phyloP scores from a whole-genome alignment of 805 yeast species.

The Teunomyces lycoperdinae region DNA sequence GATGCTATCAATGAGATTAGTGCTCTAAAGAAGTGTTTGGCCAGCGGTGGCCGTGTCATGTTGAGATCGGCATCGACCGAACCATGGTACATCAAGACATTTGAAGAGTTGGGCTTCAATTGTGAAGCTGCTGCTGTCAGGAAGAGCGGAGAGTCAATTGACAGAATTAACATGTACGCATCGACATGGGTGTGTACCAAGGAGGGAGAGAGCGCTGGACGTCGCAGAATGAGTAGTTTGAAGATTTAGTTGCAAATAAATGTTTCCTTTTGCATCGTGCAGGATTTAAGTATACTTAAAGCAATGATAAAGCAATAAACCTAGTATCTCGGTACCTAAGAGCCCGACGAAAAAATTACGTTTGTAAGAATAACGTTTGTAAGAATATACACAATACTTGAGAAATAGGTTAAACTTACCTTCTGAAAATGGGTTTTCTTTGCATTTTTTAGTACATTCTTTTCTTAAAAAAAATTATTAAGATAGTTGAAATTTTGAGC shows the following conservation, averaged over 20 bases:
- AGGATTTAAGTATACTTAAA: neutral
- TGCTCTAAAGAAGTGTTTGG: slow-evolving; percentile 60
- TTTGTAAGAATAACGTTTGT: too few species aligned
- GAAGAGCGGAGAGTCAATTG: slow-evolving; percentile 61
- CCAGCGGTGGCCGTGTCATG: slow-evolving; percentile 69
- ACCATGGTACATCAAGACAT: slow-evolving; percentile 77
- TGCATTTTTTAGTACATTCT: neutral
- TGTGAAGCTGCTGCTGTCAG: slow-evolving; percentile 73
- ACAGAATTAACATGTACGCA: slow-evolving; percentile 84
- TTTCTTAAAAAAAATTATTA: neutral
- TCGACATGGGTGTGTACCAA: slow-evolving; percentile 84
- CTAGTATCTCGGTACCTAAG: too few species aligned
- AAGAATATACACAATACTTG: too few species aligned
- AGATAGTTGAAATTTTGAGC: neutral
- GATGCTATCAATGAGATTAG: slow-evolving; percentile 67
- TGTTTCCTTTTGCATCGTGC: neutral
- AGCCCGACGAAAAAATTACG: too few species aligned
- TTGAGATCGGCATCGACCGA: slow-evolving; percentile 68
- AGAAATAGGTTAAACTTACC: too few species aligned
- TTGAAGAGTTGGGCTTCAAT: slow-evolving; percentile 63
- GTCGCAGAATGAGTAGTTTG: slow-evolving; percentile 51
- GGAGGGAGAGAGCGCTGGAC: slow-evolving; percentile 11
- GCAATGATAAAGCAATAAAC: too few species aligned
- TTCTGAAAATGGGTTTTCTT: too few species aligned
- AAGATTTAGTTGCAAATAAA: slow-evolving; percentile 19